Base-by-base conservation (phyloP, 768 basidiomycete species). In the Pulveroboletus sp. region DNA sequence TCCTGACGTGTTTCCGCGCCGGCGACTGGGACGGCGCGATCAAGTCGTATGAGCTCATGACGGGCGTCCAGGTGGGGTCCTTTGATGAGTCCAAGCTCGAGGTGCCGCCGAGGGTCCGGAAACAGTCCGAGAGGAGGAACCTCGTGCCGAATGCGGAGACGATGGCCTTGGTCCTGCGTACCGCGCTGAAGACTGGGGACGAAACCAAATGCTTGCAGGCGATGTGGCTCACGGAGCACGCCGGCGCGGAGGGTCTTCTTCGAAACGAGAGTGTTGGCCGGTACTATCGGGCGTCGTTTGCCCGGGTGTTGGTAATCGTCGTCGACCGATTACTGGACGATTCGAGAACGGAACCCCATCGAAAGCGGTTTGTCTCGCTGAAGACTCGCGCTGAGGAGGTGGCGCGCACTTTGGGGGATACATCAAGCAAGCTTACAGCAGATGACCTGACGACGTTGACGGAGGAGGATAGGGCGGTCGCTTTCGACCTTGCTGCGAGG, bases 41-140 rank as follows among this genome's bases (percentile, higher is more conserved):
- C 41, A 74, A 76, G 42, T 68, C 77, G 16, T 85, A 89, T 63
- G 80, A 86, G 53, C 69, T 87, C 55, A 85, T 90, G 81, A 85
- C 85, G 4, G 87, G 88, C 6, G 81, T 78, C 56, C 76, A 75
- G 51, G 58, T 65, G 2, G 73, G 77, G 47, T 79, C 79, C 42
- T 82, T 83, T 51, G 6, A 55, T 29, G 58, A 56, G 32, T 49
- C 48, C 11, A 73, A 74, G 34, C 77, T 73, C 5, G 63, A 50
- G 40, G 31, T 17, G 12, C 42, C 75, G 5, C 80, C 78, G 9
- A 68, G 63, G 49, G 58, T 73, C 11, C 74, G 76, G 51, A 67
- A 67, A 58, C 74, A 73, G 31, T 64, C 70, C n/a, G 46, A 61
- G 27, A 77, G 76, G 23, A 69, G 73, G 51, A 75, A 71, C 51